Base-by-base conservation (phyloP, 371 early-diverging fungal genomes). In the Thermomucor indicae-seudaticae region DNA sequence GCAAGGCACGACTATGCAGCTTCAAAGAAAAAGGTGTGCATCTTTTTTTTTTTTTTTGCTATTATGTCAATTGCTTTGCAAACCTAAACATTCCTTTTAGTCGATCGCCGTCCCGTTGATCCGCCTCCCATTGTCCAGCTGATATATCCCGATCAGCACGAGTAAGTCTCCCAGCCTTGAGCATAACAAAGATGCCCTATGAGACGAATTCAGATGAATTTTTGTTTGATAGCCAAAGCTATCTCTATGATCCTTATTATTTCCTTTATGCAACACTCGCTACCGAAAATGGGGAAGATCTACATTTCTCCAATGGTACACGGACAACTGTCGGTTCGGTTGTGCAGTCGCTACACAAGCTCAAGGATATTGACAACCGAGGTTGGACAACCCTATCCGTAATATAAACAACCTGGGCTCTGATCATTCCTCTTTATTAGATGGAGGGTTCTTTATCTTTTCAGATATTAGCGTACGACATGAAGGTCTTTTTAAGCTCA, bases 381-480 rank as follows among this genome's bases (percentile, higher is more conserved):
- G 72, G 76, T 67, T 66, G n/a, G n/a, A n/a, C n/a, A n/a, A n/a
- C n/a, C 31, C 32, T 11, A 12, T 20, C 16, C 23, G 25, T 42
- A 2, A 24, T 6, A 23, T 12, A 6, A 23, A 6, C 3, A 12
- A 4, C 6, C 23, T 42, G 23, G 23, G 2, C 12, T 37, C 23
- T 27, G 39, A 23, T 48, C 16, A 6, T 27, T 4, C 20, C 20
- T 25, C 14, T 35, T 32, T 17, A 16, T 14, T 49, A 72, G 92
- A 93, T 35, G 96, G 93, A 14, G 95, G 89, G 8, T 96, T 93
- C 64, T 96, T 95, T 70, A 88, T 96, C 29, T 97, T 96, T 67
- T 89, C 93, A 8, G 98, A 97, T 55, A 75, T 97, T 34, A 90
- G 90, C 20, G 90, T 95, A 10, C 78, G 96, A 19, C 79, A 89